These are phyloP conservation scores for Fraxinus greggii DNA, from an alignment of 305 asterid genomes.

Conservation along the genomic window DNA sequence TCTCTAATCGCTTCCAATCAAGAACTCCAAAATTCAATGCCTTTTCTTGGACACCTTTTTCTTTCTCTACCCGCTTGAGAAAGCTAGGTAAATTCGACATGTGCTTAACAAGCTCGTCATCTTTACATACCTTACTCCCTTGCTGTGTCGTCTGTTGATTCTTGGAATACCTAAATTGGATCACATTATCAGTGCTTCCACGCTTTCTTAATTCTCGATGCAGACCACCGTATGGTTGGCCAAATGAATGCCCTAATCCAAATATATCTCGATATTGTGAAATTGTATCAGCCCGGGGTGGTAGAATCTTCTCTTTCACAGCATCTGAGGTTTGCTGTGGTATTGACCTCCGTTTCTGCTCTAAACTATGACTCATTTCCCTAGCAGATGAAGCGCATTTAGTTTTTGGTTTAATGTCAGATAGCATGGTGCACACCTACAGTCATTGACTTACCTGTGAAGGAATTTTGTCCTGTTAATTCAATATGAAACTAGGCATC, in stretches of 20 bases:
- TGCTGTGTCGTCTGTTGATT: conserved; percentile 31
- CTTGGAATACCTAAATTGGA: conserved; percentile 33
- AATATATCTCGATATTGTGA: conserved; percentile 29
- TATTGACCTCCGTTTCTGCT: conserved; percentile 35
- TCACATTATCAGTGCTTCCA: conserved; percentile 30
- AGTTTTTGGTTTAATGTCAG: conserved; percentile 31
- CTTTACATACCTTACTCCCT: conserved; percentile 33
- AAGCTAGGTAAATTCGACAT: conserved; percentile 88
- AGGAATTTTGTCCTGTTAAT: neutral
- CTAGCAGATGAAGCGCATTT: conserved; percentile 29
- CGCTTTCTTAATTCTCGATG: conserved; percentile 29
- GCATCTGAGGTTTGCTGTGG: conserved; percentile 25
- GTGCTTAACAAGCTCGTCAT: conserved; percentile 79
- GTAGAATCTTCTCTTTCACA: conserved; percentile 32
- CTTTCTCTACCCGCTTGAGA: conserved; percentile 67
- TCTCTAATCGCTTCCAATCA: conserved; percentile 82
- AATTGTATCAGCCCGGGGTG: conserved; percentile 24
- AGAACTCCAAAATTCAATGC: conserved; percentile 95
- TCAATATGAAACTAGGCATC: conserved; percentile 12
- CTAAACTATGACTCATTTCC: conserved; percentile 38
- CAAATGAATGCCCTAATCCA: conserved; percentile 35
- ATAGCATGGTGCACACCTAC: conserved; percentile 29
- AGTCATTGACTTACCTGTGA: neutral
- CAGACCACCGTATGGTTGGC: conserved; percentile 38
- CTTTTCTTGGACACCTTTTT: conserved; percentile 59